Evolutionary conservation across 805 yeast genomes (phyloP).

Genomic region (Wickerhamomyces xylosicus): DNA sequence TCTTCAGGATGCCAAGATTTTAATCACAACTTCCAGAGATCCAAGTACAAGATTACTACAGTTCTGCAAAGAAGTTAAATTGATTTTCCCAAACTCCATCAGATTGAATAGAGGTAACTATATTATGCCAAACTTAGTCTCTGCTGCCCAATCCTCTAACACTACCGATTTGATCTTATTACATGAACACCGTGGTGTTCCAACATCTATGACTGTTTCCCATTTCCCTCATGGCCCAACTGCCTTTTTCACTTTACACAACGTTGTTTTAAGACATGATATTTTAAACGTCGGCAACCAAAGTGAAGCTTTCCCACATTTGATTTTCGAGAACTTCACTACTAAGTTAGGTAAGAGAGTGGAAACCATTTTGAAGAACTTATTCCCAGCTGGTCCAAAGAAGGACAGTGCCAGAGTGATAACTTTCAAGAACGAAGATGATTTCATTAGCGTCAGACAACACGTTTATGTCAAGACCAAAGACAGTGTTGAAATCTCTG

Average conservation of each 20-base stretch:
- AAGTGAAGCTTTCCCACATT: constrained; percentile 88
- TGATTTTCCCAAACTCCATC: constrained; percentile 82
- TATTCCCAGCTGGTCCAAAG: constrained; percentile 96
- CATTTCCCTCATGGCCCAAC: constrained; percentile 99
- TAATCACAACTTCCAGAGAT: constrained; percentile 89
- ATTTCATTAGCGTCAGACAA: constrained; percentile 89
- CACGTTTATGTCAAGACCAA: constrained; percentile 87
- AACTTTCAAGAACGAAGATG: constrained; percentile 83
- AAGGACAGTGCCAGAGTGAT: constrained; percentile 85
- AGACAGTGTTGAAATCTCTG: constrained; percentile 86
- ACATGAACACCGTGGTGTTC: constrained; percentile 98
- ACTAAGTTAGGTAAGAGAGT: constrained; percentile 77
- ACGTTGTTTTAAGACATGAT: constrained; percentile 91
- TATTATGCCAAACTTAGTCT: constrained; percentile 72
- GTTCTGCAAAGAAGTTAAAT: constrained; percentile 84
- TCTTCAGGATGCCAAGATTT: constrained; percentile 77
- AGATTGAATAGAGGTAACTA: constrained; percentile 91
- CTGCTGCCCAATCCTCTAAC: constrained; percentile 72
- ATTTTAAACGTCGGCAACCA: constrained; percentile 76
- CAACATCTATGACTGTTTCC: constrained; percentile 83
- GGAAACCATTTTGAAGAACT: constrained; percentile 68
- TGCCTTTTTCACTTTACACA: constrained; percentile 86
- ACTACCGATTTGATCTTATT: constrained; percentile 77
- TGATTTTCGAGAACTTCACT: constrained; percentile 83
- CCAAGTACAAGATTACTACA: constrained; percentile 81